Base-by-base conservation (phyloP, 2,329 filamentous ascomycete species). In the Fusarium drepaniforme region DNA sequence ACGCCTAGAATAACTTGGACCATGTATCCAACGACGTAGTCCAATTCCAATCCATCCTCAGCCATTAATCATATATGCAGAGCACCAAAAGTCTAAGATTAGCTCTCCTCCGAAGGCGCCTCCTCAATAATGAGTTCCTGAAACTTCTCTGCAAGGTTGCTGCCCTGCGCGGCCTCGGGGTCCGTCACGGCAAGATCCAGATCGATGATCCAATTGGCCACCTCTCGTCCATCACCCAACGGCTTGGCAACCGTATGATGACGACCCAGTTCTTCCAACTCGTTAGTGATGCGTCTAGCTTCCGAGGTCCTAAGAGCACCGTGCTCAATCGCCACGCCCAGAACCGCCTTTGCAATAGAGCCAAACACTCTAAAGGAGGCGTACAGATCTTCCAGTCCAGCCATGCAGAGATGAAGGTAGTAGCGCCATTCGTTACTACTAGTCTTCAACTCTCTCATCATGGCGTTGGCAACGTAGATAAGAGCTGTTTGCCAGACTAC, bases 401-500 rank as follows among this genome's bases (percentile, higher is more conserved):
- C 82, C 12, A 84, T 73, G 58, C 83, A 84, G 1, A 82, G 65
- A 3, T 82, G 70, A 2, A 84, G 75, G 57, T 83, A 83, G 6
- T 77, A 74, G 5, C 77, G 80, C 82, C 80, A 82, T 28, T 82
- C 78, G 0, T 80, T 74, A 11, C 81, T 75, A 3, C 67, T 49
- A 4, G 60, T 9, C 11, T 51, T 46, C 1, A 72, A 76, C 3
- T 78, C 74, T n/a, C 75, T 75, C 4, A 84, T 70, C 46, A 83
- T 76, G 7, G 80, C 82, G 21, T 84, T 84, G 12, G 79, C 79
- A 1, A 84, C 79, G 61, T 84, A 84, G 9, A 83, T 78, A 7
- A 84, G 73, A 1, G 80, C 82, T 3, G 79, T 84, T 62, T 84
- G 82, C 82, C 82, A 85, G 6, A 84, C 74, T 1, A 84, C 80